Conservation (phyloP, 2,329 filamentous ascomycete species). For the Ophiocordyceps robertsii region DNA sequence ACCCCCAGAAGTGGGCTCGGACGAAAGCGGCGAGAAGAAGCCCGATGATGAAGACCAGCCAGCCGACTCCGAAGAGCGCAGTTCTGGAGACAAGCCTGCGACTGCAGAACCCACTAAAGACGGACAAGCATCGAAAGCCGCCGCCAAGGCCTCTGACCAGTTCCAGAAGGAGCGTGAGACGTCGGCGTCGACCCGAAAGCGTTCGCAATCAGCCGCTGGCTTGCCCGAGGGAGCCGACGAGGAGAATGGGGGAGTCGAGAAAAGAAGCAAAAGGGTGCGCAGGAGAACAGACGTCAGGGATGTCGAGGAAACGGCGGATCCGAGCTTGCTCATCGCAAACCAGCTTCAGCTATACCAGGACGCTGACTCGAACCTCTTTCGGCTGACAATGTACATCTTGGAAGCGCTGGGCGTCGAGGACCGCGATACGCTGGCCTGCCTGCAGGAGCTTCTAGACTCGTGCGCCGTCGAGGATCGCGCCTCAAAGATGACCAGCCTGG, state of each 20-base stretch:
- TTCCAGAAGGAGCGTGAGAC: slow-evolving; percentile 20
- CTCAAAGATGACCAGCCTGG: slow-evolving; percentile 30
- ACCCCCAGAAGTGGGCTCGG: slow-evolving; percentile 11
- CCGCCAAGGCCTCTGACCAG: slow-evolving; percentile 14
- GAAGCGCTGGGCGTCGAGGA: slow-evolving; percentile 42
- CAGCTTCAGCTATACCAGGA: slow-evolving; percentile 45
- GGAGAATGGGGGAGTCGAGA: slow-evolving; percentile 38
- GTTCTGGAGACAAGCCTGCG: not conserved
- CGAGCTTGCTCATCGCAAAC: slow-evolving; percentile 35
- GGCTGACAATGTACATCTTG: slow-evolving; percentile 39
- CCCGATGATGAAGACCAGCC: slow-evolving; percentile 1
- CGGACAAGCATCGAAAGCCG: slow-evolving; percentile 9
- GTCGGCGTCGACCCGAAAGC: slow-evolving; percentile 38
- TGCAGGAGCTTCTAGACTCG: slow-evolving; percentile 38
- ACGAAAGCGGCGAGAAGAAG: slow-evolving; percentile 6
- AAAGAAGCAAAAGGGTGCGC: slow-evolving; percentile 52
- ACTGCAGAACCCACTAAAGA: slow-evolving; percentile 8
- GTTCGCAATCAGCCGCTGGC: slow-evolving; percentile 49
- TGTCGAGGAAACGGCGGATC: slow-evolving; percentile 37
- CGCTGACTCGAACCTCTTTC: slow-evolving; percentile 41
- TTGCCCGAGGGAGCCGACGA: slow-evolving; percentile 42
- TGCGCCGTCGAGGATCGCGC: slow-evolving; percentile 37
- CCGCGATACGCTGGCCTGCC: slow-evolving; percentile 26
- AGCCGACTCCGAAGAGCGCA: not conserved
- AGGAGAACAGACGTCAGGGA: slow-evolving; percentile 36